Conservation (phyloP, 768 basidiomycete species). For the Krasilnikovozyma curviuscula region DNA sequence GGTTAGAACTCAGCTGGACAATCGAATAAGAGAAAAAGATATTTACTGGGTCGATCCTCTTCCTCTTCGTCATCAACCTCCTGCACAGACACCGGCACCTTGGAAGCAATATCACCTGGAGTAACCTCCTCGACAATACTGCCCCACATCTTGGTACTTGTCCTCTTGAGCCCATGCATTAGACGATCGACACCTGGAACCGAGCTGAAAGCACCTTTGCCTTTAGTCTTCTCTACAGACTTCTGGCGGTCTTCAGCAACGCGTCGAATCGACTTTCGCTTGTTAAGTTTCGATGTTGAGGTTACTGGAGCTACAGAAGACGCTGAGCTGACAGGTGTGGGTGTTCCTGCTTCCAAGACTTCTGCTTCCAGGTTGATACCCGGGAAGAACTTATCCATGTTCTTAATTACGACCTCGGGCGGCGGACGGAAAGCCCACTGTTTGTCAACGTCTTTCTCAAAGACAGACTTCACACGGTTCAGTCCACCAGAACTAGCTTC, state of each 20-base stretch:
- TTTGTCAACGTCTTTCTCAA: constrained; percentile 42
- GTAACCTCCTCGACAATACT: constrained; percentile 83
- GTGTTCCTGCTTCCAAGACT: constrained; percentile 52
- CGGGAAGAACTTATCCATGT: constrained; percentile 86
- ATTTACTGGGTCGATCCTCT: too few relatives aligned
- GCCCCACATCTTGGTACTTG: constrained; percentile 92
- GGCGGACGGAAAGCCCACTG: constrained; percentile 81
- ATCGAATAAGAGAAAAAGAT: neutral
- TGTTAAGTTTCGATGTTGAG: constrained; percentile 7
- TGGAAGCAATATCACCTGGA: constrained; percentile 47
- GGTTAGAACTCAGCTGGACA: neutral
- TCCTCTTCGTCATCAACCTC: neutral
- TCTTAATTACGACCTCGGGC: constrained; percentile 80
- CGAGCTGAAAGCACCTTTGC: constrained; percentile 25
- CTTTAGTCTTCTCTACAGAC: constrained; percentile 36
- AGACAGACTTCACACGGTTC: constrained; percentile 34
- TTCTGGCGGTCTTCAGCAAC: constrained; percentile 78
- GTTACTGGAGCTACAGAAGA: neutral
- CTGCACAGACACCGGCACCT: constrained; percentile 18
- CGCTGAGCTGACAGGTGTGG: too few relatives aligned
- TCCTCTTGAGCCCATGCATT: constrained; percentile 35
- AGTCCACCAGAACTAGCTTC: constrained; percentile 1
- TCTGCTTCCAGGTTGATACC: constrained; percentile 90
- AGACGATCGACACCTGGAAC: neutral
- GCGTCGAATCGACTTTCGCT: constrained; percentile 64